Evolutionary conservation across 202 grass and related monocot species (phyloP).

Genomic region (Tripidium arundinaceum): DNA sequence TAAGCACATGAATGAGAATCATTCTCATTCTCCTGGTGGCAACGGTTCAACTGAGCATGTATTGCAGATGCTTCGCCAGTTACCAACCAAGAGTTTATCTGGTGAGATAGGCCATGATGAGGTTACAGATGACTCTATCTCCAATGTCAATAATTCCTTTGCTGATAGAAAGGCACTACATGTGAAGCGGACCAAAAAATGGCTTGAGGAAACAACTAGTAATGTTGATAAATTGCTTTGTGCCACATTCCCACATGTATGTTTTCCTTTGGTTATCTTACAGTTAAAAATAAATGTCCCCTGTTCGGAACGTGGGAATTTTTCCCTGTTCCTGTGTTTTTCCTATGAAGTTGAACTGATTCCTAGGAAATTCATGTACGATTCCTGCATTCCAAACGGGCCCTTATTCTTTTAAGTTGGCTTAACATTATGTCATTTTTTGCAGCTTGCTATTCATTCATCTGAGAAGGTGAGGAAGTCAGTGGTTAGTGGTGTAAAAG

Average conservation of each 20-base stretch:
- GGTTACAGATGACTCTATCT: constrained; percentile 17
- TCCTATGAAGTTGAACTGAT: neutral
- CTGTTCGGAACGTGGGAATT: neutral
- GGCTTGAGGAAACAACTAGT: constrained; percentile 69
- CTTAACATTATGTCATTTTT: constrained; percentile 4
- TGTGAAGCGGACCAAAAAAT: constrained; percentile 69
- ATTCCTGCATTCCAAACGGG: neutral
- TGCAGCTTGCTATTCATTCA: constrained; percentile 80
- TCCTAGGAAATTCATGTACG: neutral
- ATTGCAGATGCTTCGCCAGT: constrained; percentile 70
- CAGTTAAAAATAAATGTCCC: neutral
- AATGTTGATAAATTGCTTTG: constrained; percentile 89
- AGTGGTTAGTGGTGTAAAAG: constrained; percentile 55
- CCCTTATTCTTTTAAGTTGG: constrained; percentile 9
- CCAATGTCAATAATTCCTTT: constrained; percentile 26
- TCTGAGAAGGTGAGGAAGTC: constrained; percentile 89
- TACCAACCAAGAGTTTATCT: constrained; percentile 45
- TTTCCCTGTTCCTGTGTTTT: neutral
- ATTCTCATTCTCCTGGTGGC: too few relatives aligned
- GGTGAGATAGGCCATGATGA: constrained; percentile 37
- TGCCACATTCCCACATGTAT: constrained; percentile 79
- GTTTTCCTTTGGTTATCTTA: constrained; percentile 11
- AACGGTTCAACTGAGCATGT: constrained; percentile 62
- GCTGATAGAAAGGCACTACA: constrained; percentile 45
- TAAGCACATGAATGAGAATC: too few relatives aligned